Evolutionary conservation across 2,329 filamentous ascomycete species (phyloP).

Genomic region (Diaporthe sp.): DNA sequence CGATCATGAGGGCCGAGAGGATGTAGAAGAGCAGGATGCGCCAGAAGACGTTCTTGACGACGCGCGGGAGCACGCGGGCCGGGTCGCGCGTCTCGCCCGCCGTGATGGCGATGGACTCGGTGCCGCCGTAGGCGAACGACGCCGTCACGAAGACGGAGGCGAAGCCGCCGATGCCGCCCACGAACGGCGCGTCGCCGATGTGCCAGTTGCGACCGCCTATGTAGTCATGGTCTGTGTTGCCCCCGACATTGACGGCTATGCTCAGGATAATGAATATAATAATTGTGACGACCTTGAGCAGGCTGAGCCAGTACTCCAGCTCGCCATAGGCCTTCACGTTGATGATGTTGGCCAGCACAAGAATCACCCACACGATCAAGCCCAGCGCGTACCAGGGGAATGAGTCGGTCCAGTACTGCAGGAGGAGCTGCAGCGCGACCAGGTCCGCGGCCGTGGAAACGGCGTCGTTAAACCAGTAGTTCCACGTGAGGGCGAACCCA

Average conservation of each 20-base stretch:
- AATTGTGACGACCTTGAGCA: constrained; percentile 68
- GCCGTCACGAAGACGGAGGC: constrained; percentile 75
- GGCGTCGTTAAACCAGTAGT: constrained; percentile 78
- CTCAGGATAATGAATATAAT: constrained; percentile 74
- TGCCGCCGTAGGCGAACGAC: constrained; percentile 74
- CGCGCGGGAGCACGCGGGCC: constrained; percentile 70
- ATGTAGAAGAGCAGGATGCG: constrained; percentile 70
- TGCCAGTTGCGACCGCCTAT: constrained; percentile 72
- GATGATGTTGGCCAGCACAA: constrained; percentile 67
- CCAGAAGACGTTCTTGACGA: constrained; percentile 77
- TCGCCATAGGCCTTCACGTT: constrained; percentile 69
- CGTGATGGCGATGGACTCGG: constrained; percentile 76
- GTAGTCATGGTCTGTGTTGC: constrained; percentile 65
- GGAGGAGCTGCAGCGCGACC: constrained; percentile 69
- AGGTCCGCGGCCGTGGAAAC: constrained; percentile 72
- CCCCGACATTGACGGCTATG: constrained; percentile 73
- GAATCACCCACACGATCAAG: constrained; percentile 70
- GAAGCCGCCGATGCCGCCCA: constrained; percentile 75
- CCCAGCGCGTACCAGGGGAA: constrained; percentile 76
- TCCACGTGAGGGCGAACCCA: constrained; percentile 70
- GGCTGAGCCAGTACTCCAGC: constrained; percentile 70
- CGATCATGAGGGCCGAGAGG: constrained; percentile 66
- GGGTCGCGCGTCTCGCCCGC: constrained; percentile 77
- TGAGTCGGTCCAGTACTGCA: constrained; percentile 73
- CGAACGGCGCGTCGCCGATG: constrained; percentile 73